Evolutionary conservation across 2,329 filamentous ascomycete genomes (phyloP).

Genomic region (Pseudogymnoascus sp.): DNA sequence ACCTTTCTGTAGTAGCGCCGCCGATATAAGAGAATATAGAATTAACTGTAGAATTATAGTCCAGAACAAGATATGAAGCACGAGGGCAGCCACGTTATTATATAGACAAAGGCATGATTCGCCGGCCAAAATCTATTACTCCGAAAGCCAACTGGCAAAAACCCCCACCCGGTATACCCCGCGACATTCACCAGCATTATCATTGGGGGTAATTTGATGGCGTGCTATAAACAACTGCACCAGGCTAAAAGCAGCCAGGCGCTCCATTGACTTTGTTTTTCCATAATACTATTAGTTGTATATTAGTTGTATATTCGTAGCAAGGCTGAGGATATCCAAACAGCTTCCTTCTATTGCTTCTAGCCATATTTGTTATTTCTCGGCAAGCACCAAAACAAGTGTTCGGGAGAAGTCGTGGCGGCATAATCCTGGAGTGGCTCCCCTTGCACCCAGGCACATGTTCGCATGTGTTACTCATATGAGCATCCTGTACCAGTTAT

Average conservation of each 20-base stretch:
- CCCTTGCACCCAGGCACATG: not conserved
- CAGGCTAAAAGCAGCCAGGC: not conserved
- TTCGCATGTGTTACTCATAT: conserved; percentile 1
- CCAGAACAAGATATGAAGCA: conserved; percentile 2
- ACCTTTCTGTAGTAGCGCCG: not conserved
- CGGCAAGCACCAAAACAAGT: not conserved
- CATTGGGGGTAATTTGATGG: conserved; percentile 4
- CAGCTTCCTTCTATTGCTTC: conserved; percentile 6
- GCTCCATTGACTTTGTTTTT: conserved; percentile 7
- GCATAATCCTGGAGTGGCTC: not conserved
- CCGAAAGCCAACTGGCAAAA: conserved; percentile 8
- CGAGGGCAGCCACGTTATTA: conserved; percentile 6
- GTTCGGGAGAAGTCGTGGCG: not conserved
- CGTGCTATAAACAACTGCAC: conserved; percentile 3
- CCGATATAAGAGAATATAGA: not conserved
- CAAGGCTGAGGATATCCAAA: not conserved
- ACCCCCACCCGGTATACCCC: conserved; percentile 4
- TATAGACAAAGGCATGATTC: conserved; percentile 5
- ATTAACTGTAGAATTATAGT: not conserved
- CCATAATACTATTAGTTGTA: conserved; percentile 4
- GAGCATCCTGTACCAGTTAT: not conserved
- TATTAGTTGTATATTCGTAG: conserved; percentile 1
- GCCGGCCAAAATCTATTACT: conserved; percentile 3
- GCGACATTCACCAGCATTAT: conserved; percentile 3
- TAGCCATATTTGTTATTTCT: not conserved